These are phyloP conservation scores for Penicillium hesseltinei DNA, from an alignment of 2,329 filamentous ascomycete genomes.

Conservation along the genomic window DNA sequence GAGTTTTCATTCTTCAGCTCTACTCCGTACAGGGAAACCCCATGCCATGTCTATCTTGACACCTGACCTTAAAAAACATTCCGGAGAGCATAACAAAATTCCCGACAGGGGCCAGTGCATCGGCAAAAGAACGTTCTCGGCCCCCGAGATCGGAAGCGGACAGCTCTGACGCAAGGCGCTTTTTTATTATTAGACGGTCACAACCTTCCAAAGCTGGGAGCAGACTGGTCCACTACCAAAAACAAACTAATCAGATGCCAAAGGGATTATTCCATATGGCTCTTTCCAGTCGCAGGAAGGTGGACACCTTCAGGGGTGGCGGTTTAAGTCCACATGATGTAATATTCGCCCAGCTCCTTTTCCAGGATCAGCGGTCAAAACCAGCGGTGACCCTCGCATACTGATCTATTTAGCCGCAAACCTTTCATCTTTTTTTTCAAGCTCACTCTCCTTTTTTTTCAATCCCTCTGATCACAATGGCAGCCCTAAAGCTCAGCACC, in stretches of 20 bases:
- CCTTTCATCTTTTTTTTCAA: background rate
- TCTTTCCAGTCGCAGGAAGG: background rate
- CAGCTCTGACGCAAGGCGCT: background rate
- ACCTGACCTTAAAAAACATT: background rate
- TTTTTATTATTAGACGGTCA: background rate
- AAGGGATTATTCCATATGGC: background rate
- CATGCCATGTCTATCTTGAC: background rate
- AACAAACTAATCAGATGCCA: background rate
- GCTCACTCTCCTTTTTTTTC: slow-evolving; percentile 8
- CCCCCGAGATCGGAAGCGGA: slow-evolving; percentile 2
- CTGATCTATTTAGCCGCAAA: background rate
- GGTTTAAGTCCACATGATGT: slow-evolving; percentile 11
- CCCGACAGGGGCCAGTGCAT: background rate
- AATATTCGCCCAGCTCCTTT: slow-evolving; percentile 8
- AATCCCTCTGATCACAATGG: slow-evolving; percentile 25
- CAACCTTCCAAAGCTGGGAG: background rate
- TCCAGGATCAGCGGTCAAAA: slow-evolving; percentile 17
- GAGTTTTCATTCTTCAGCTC: background rate
- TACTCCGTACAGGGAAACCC: background rate
- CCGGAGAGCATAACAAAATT: background rate
- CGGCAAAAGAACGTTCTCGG: slow-evolving; percentile 4
- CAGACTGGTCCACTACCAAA: background rate
- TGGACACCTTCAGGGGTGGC: background rate
- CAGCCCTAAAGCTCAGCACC: slow-evolving; percentile 42
- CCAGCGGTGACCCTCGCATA: slow-evolving; percentile 17